Evolutionary conservation across 352 stramenopile species (phyloP).

Genomic region (Pythium rishiriense): DNA sequence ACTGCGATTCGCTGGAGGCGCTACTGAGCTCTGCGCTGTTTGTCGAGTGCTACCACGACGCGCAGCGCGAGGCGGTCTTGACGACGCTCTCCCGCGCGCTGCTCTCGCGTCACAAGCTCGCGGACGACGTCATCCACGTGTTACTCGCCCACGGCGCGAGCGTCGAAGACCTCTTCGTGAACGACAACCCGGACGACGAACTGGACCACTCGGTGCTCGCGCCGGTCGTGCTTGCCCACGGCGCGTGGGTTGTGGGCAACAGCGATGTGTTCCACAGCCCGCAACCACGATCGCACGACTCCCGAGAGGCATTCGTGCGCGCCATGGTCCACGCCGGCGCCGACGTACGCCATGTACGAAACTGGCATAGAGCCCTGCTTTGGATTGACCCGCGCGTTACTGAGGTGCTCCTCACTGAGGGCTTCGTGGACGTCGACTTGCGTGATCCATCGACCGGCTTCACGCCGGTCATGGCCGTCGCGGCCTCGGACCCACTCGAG

Average conservation of each 20-base stretch:
- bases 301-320: not conserved
- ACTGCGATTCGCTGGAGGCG: not conserved
- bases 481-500: not conserved
- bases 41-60: not conserved
- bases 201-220: not conserved
- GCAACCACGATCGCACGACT: no score
- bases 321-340: not conserved
- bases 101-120: not conserved
- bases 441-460: no score
- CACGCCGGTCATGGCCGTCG: not conserved
- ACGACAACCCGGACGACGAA: not conserved
- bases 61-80: not conserved
- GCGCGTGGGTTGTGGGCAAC: not conserved
- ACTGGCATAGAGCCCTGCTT: not conserved
- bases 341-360: not conserved
- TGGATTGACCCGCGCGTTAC: not conserved
- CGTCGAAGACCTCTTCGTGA: not conserved
- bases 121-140: not conserved
- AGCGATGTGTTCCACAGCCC: not conserved
- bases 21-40: not conserved
- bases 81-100: not conserved
- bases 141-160: not conserved
- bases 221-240: not conserved
- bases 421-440: not conserved
- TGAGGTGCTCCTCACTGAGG: not conserved